A percentile compares a stretch with the other conserved stretches of the same genome.
phyloP scores from a whole-genome alignment of 768 basidiomycete species.

The Boletus tomentosulus region DNA sequence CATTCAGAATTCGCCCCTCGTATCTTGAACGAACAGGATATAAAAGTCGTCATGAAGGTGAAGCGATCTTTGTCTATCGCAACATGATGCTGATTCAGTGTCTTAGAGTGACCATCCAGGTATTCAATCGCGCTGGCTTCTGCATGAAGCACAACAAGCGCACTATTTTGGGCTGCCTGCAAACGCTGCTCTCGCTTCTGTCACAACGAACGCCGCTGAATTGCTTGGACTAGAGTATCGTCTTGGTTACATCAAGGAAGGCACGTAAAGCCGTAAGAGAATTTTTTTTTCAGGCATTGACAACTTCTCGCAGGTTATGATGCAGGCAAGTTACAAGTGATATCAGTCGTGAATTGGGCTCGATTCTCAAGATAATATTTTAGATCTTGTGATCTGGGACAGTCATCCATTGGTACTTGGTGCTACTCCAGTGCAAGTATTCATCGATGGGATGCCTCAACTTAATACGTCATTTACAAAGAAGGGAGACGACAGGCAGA shows the following conservation, averaged over 20 bases:
- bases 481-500: slow-evolving; percentile 50
- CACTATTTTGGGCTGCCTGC: slow-evolving; percentile 74
- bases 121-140: slow-evolving; percentile 66
- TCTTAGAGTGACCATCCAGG: slow-evolving; percentile 64
- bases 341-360: not conserved
- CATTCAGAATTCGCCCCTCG: slow-evolving; percentile 57
- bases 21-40: slow-evolving; percentile 46
- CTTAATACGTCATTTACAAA: slow-evolving; percentile 30
- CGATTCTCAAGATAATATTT: not conserved
- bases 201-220: slow-evolving; percentile 70
- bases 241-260: slow-evolving; percentile 69
- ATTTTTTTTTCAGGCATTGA: slow-evolving; percentile 2
- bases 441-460: slow-evolving; percentile 80
- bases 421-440: slow-evolving; percentile 77
- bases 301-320: slow-evolving; percentile 51
- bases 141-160: slow-evolving; percentile 83
- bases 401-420: slow-evolving; percentile 75
- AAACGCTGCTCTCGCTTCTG: slow-evolving; percentile 66
- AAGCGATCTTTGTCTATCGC: not conserved
- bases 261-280: slow-evolving; percentile 25
- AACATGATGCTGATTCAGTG: not conserved
- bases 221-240: slow-evolving; percentile 76
- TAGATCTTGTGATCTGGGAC: slow-evolving; percentile 62
- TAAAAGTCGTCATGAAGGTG: slow-evolving; percentile 52
- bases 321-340: slow-evolving; percentile 37